Evolutionary conservation across 495 filamentous ascomycete species (phyloP), one percentile per base, ranked within the genome.

Genomic region (Massariosphaeria phaeospora): DNA sequence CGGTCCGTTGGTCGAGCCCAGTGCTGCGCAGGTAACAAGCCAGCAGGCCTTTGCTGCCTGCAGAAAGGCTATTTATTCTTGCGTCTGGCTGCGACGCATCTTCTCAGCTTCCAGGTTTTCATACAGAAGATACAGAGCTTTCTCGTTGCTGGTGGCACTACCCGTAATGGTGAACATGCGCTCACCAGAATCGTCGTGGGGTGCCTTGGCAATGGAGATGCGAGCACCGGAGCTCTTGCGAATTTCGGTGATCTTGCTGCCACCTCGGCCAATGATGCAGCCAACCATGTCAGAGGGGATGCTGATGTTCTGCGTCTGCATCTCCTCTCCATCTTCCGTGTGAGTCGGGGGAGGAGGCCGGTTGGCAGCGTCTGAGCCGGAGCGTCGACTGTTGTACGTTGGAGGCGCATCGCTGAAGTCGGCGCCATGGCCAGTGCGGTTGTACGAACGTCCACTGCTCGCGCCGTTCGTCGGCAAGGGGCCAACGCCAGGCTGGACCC

Each of bases 141-240:
- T 90, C 75, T 98, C 93, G 65, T 97, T 97, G 56, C 86, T 86
- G 70, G 80, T 80, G 21, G 84, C 82, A 51, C 87, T 94, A 54
- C 93, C 93, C 79, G 94, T 96, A 68, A 98, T 96, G 57, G 93
- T 97, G 75, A 97, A 98, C 93, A 98, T 97, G 65, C 93, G 83
- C 79, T 98, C 93, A 47, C 93, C 93, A 40, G 89, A 91, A 50
- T 97, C 94, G 61, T 97, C 93, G 63, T 98, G 93, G 27, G 94
- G 89, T 20, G 89, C 88, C 78, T 98, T 98, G 60, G 93, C 93
- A 69, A 98, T 98, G 52, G 89, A 96, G 73, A 98, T 98, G 59
- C 90, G 85, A 48, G 93, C 93, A 48, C 91, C 91, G 58, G 93
- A 98, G 50, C 82, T 89, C 73, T 94, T 90, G 65, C 93, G 84